A percentile compares a stretch with the other conserved stretches of the same genome.
Conservation (phyloP, 306 rosid species). For the Vigna nakashimae region DNA sequence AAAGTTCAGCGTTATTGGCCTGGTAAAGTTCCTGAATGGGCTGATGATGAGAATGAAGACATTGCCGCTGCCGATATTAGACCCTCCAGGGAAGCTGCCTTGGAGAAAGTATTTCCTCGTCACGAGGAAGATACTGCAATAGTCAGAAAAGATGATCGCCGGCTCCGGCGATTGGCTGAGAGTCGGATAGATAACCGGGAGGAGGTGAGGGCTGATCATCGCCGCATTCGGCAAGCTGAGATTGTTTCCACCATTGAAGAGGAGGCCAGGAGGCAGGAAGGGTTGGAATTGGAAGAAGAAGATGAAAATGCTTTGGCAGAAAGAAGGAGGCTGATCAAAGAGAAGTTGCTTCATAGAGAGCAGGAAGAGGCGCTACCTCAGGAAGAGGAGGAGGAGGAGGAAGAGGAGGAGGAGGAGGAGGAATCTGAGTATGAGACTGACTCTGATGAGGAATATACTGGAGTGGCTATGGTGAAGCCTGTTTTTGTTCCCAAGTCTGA, state of each 20-base stretch:
- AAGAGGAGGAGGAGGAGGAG: constrained; percentile 79
- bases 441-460: constrained; percentile 84
- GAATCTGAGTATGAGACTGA: constrained; percentile 94
- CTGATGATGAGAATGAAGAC: constrained; percentile 76
- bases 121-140: constrained; percentile 58
- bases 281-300: constrained; percentile 80
- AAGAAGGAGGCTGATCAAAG: constrained; percentile 76
- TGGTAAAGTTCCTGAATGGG: constrained; percentile 96
- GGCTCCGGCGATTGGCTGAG: constrained; percentile 84
- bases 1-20: constrained; percentile 97
- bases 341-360: constrained; percentile 81
- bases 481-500: constrained; percentile 93
- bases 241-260: constrained; percentile 90
- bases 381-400: constrained; percentile 82
- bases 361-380: constrained; percentile 76
- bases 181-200: constrained; percentile 86
- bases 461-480: constrained; percentile 94
- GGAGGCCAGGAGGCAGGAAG: constrained; percentile 88
- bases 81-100: constrained; percentile 61
- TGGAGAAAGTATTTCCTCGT: constrained; percentile 79
- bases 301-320: constrained; percentile 84
- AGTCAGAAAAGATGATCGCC: constrained; percentile 75
- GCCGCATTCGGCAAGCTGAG: constrained; percentile 93
- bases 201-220: constrained; percentile 89
- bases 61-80: constrained; percentile 52